phyloP scores from a whole-genome alignment of 352 stramenopile species.

The Paralagenidium karlingii region DNA sequence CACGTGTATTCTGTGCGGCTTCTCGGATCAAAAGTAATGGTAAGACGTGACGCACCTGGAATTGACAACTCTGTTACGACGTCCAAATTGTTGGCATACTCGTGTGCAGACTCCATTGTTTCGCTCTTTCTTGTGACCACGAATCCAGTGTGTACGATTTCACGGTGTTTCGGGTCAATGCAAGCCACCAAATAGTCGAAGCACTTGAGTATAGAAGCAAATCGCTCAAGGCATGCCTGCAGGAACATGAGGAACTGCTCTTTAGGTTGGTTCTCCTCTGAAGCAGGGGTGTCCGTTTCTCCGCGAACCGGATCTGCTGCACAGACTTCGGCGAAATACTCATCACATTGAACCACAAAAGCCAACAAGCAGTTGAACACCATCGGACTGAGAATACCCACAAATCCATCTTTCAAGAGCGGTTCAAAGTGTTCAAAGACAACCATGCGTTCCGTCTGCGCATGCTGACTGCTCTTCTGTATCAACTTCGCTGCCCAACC shows the following conservation, averaged over 20 bases:
- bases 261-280: no score
- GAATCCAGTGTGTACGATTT: no score
- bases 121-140: slow-evolving; percentile 28
- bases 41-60: slow-evolving; percentile 50
- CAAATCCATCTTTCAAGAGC: slow-evolving; percentile 19
- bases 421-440: no score
- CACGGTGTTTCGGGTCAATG: slow-evolving; percentile 1
- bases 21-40: slow-evolving; percentile 69
- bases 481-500: slow-evolving; percentile 7
- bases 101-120: slow-evolving; percentile 65
- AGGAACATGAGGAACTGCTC: no score
- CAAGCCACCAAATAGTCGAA: no score
- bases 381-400: slow-evolving; percentile 20
- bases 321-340: no score
- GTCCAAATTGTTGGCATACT: slow-evolving; percentile 75
- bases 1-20: slow-evolving; percentile 79
- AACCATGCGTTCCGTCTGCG: slow-evolving; percentile 5
- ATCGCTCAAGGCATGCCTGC: no score
- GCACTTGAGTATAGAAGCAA: no score
- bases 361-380: slow-evolving; percentile 21
- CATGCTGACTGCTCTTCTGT: slow-evolving; percentile 3
- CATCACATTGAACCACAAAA: no score
- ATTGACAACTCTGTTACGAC: slow-evolving; percentile 56
- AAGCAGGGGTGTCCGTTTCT: no score
- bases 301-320: no score